Evolutionary conservation across 2,329 filamentous ascomycete genomes (phyloP), one percentile per base, ranked within the genome.

Genomic region (Rhynchosporium graminicola): DNA sequence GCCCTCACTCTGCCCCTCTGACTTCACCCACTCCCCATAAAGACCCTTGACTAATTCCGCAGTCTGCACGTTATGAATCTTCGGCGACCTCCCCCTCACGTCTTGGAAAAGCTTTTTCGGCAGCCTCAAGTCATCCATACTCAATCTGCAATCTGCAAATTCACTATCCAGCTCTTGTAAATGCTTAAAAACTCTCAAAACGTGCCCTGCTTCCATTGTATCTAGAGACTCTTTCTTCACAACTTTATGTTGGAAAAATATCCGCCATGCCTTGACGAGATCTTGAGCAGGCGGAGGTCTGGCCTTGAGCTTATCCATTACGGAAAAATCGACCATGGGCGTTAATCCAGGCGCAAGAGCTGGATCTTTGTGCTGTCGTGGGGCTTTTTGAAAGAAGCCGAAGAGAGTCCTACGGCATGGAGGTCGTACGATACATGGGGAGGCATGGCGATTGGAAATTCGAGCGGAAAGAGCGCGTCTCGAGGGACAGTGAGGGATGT

Each of bases 301-400:
- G 42, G 87, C 79, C 57, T 83, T 81, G 61, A 90, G 82, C 57
- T 83, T 80, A 68, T 87, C 78, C 64, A 85, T 83, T 68, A 84
- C 84, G 58, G 83, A 79, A 74, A 91, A 83, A 63, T 90, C 83
- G 70, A 90, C 83, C 77, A 97, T 84, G 15, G 82, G 83, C 67
- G 86, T 85, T 71, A 92, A 84, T 59, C 92, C 92, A 0, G 85
- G 89, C 70, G 87, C 89, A 64, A 87, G 78, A 69, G 87, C 82
- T 57, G 87, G 80, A 28, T 85, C 80, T 73, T 86, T 87, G 48
- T 87, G 76, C 61, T 83, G 78, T 63, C 84, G 80, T 20, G 85
- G 82, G 3, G 84, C 77, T 69, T 86, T 85, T 65, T 80, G 74
- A 68, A 90, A 83, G 52, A 92, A 77, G 31, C 82, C 81, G 69